These are phyloP conservation scores for Spathaspora arborariae DNA, from an alignment of 805 yeast species.

Conservation along the genomic window DNA sequence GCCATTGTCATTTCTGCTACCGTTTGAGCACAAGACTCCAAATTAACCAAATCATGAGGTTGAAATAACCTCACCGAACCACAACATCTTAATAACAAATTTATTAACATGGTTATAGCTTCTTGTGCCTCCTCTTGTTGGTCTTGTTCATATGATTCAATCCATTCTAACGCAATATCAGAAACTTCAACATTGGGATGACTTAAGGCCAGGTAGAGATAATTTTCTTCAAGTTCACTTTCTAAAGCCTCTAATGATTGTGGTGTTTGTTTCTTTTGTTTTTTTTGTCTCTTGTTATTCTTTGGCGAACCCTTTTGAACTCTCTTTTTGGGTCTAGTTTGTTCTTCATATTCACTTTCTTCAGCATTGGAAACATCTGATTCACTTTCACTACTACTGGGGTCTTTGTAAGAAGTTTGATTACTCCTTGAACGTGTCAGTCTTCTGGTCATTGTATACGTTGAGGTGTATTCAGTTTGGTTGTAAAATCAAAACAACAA, in stretches of 20 bases:
- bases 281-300: conserved; percentile 7
- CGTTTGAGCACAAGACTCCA: conserved; percentile 70
- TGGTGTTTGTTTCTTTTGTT: not conserved
- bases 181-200: conserved; percentile 26
- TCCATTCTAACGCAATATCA: conserved; percentile 39
- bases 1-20: conserved; percentile 65
- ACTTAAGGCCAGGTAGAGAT: conserved; percentile 27
- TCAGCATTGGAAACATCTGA: conserved; percentile 10
- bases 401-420: conserved; percentile 9
- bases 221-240: conserved; percentile 26
- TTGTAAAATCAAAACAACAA: not conserved
- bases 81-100: conserved; percentile 63
- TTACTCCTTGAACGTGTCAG: conserved; percentile 5
- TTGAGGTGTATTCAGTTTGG: not conserved
- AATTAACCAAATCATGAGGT: conserved; percentile 69
- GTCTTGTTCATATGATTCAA: conserved; percentile 27
- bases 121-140: conserved; percentile 21
- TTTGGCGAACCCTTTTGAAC: conserved; percentile 3
- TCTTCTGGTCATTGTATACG: conserved; percentile 5
- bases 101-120: conserved; percentile 61
- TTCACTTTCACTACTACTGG: conserved; percentile 7
- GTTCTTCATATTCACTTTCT: conserved; percentile 13
- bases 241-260: conserved; percentile 9
- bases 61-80: conserved; percentile 68
- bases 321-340: conserved; percentile 4